Percentiles rank a stretch among this genome's conserved stretches.
Conservation (phyloP, 2,329 filamentous ascomycete species). For the Neonectria punicea region DNA sequence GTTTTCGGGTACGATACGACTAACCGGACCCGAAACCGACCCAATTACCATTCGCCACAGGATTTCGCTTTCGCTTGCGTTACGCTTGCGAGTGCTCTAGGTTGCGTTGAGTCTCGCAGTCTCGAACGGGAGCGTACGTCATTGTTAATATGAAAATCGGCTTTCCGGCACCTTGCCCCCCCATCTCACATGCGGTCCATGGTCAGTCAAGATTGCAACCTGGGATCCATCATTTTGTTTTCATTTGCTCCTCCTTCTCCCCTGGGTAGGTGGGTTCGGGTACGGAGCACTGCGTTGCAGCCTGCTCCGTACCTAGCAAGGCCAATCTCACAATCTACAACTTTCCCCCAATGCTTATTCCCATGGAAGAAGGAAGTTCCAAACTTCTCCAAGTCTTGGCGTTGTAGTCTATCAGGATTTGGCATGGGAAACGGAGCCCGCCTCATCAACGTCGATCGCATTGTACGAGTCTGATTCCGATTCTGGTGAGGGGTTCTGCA, state of each 20-base stretch:
- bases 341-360: slow-evolving; percentile 17
- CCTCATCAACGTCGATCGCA: slow-evolving; percentile 7
- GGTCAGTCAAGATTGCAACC: background rate
- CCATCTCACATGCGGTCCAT: background rate
- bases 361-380: background rate
- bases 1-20: slow-evolving; percentile 27
- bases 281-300: background rate
- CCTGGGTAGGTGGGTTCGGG: too few relatives aligned
- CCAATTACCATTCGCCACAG: slow-evolving; percentile 4
- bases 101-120: slow-evolving; percentile 6
- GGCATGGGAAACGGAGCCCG: background rate
- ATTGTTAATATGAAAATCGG: slow-evolving; percentile 25
- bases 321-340: background rate
- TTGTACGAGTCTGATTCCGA: slow-evolving; percentile 23
- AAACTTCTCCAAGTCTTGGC: slow-evolving; percentile 18
- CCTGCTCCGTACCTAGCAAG: background rate
- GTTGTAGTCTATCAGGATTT: background rate
- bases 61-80: slow-evolving; percentile 13
- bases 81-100: background rate
- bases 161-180: slow-evolving; percentile 24
- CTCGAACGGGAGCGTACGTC: slow-evolving; percentile 8
- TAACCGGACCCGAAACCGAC: background rate
- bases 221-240: slow-evolving; percentile 1
- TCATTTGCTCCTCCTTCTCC: background rate
- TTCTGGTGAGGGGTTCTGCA: slow-evolving; percentile 20